Evolutionary conservation across 768 basidiomycete genomes (phyloP), one percentile per base, ranked within the genome.

Genomic region (Tylopilus rubrobrunneus): DNA sequence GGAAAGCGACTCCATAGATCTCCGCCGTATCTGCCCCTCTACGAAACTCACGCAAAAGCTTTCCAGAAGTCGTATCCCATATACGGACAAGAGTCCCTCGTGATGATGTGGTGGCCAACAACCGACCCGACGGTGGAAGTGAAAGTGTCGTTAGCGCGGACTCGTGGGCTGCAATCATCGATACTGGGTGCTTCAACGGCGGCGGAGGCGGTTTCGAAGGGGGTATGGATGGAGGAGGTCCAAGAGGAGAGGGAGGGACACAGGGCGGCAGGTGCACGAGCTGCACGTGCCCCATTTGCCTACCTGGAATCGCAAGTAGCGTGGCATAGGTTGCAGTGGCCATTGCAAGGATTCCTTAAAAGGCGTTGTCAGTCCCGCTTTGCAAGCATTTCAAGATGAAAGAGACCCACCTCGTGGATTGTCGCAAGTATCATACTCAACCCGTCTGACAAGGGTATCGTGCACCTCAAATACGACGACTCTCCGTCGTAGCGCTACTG

Each of bases 21-120:
- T 89, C 86, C 28, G 93, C 93, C 62, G 90, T 86, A 69, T 97
- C 94, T 17, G 87, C 81, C 9, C 93, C 93, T 66, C 93, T 78
- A 52, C 93, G 76, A 28, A 97, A 78, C 67, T 95, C 93, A 44
- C 85, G 78, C 23, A 89, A 70, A 45, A 89, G 81, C 60, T 85
- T 87, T 17, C 89, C 88, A 8, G 84, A 81, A 7, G 73, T 62
- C 1, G 89, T 71, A 65, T 94, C 88, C 91, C 92, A 97, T 62
- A 95, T 79, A 43, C 93, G 81, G 27, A 96, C 83, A 40, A 97
- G 78, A 1, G 93, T 97, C 14, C 93, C 93, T 53, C 84, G 78
- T 33, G 79, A 74, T 21, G 91, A 93, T 2, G 92, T 87, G 0
- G 94, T 95, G 1, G 93, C 90, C 27, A 97, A 75, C 19, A 91